These are phyloP conservation scores for Bauhinia variegata DNA, from an alignment of 306 rosid species.

Conservation along the genomic window DNA sequence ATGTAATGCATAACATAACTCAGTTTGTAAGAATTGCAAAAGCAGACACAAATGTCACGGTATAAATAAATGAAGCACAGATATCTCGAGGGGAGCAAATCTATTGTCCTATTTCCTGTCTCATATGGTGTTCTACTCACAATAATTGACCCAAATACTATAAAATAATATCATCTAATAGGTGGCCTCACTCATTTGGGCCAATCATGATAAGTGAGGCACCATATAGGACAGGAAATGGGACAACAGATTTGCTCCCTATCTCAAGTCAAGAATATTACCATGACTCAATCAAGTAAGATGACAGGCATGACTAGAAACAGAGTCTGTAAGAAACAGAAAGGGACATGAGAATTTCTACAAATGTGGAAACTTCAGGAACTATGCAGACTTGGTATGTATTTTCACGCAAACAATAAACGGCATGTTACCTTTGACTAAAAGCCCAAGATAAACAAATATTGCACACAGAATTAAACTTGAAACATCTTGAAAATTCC, in stretches of 20 bases:
- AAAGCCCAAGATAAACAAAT: slow-evolving; percentile 20
- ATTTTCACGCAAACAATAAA: too few relatives aligned
- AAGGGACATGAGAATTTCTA: not conserved
- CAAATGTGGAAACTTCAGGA: too few relatives aligned
- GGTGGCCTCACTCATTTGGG: too few relatives aligned
- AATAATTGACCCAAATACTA: too few relatives aligned
- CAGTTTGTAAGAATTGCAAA: not conserved
- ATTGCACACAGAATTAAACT: slow-evolving; percentile 11
- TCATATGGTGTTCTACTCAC: too few relatives aligned
- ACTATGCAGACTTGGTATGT: not conserved
- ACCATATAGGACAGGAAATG: too few relatives aligned
- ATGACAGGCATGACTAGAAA: not conserved
- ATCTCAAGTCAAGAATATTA: not conserved
- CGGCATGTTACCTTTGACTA: slow-evolving; percentile 14
- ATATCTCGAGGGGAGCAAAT: too few relatives aligned
- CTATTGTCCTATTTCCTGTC: too few relatives aligned
- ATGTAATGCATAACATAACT: not conserved
- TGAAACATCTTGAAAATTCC: slow-evolving; percentile 23
- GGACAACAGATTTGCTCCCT: too few relatives aligned
- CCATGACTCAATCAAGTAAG: not conserved
- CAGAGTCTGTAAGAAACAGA: not conserved
- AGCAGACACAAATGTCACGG: not conserved
- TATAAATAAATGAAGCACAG: too few relatives aligned
- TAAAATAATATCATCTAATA: too few relatives aligned
- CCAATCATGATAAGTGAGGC: too few relatives aligned